Base-by-base conservation (phyloP, 441 rosid genomes). In the Bruguiera hainesii region DNA sequence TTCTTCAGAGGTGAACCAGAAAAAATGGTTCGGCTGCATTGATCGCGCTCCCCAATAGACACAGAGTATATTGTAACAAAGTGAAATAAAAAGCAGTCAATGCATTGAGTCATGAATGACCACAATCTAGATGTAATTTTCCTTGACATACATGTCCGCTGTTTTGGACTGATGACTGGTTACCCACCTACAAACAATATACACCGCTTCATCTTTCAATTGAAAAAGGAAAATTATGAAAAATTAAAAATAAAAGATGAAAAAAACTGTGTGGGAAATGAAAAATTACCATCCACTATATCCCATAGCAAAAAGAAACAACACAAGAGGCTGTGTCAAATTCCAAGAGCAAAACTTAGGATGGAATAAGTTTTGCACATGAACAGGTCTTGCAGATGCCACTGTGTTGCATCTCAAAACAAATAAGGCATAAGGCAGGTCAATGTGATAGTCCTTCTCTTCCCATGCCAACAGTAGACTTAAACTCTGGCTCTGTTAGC, bases 401-500 rank as follows among this genome's bases (percentile, higher is more conserved):
- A 51, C 67, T 50, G 2, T 16, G 31, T 56, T 20, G 70, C 49
- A 55, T 60, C 49, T 61, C 63, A 56, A 62, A 52, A 35, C 33
- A 31, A 31, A 6, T 31, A 31, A 31, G 33, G 7, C 7, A 31
- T 31, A 23, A 61, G 65, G 37, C 55, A 30, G 46, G 65, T 85
- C 85, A 84, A 60, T 77, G 90, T 70, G 82, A 82, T 73, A 87
- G 50, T 74, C 81, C 96, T 75, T 84, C 89, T 60, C 89, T 81
- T 52, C 83, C 93, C 11, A 77, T 69, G 11, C 92, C 85, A 7
- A 80, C 71, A 62, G 78, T 82, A 23, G 89, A 82, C 78, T 84
- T 91, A 88, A 39, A 94, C 93, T 78, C 98, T 80, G 60, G 84
- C 89, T 61, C 96, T 84, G 83, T 94, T 91, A 71, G 84, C 92